phyloP scores from a whole-genome alignment of 805 yeast species.

The Priceomyces medius region DNA sequence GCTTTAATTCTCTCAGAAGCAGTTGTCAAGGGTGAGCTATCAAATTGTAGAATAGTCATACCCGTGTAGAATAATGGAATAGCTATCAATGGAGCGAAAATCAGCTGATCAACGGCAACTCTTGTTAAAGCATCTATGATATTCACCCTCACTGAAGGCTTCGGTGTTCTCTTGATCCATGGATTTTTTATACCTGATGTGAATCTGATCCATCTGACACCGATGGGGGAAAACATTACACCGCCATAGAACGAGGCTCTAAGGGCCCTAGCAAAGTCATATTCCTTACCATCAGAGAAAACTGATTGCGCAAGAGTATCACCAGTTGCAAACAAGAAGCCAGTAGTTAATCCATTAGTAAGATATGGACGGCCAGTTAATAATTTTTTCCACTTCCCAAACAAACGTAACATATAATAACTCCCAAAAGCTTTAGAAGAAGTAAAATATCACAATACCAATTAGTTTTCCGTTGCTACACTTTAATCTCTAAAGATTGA shows the following conservation, averaged over 20 bases:
- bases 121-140: constrained; percentile 31
- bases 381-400: constrained; percentile 23
- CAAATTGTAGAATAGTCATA: constrained; percentile 63
- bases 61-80: constrained; percentile 69
- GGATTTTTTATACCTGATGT: constrained; percentile 46
- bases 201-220: constrained; percentile 64
- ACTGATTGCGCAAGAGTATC: constrained; percentile 68
- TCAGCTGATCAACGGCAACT: constrained; percentile 67
- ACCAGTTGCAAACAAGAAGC: constrained; percentile 68
- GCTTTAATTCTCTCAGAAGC: constrained; percentile 43
- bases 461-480: no score
- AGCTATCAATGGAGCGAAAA: constrained; percentile 73
- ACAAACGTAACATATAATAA: constrained; percentile 21
- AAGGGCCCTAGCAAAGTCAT: constrained; percentile 54
- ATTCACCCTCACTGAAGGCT: constrained; percentile 1
- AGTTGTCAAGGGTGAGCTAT: constrained; percentile 38
- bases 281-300: constrained; percentile 35
- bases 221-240: constrained; percentile 71
- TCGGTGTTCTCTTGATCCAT: neutral
- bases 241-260: constrained; percentile 74
- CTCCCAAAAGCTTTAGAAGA: no score
- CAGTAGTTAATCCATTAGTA: constrained; percentile 50
- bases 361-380: constrained; percentile 37
- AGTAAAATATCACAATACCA: no score
- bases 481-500: no score